phyloP scores from a whole-genome alignment of 2,329 filamentous ascomycete species.

The Verticillium isaacii region DNA sequence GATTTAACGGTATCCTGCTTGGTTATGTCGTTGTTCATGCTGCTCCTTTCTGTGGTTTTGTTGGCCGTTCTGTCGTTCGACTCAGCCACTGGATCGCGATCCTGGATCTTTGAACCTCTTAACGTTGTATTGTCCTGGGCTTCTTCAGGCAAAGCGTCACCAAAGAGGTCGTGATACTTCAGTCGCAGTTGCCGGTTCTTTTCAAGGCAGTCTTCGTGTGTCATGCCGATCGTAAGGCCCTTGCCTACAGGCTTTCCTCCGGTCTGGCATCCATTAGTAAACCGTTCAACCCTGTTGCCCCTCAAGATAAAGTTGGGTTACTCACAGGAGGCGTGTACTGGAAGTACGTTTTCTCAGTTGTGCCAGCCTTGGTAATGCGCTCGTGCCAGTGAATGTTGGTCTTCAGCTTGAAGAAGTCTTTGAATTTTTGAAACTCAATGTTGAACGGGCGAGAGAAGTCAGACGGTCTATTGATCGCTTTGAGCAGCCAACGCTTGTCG shows the following conservation, averaged over 20 bases:
- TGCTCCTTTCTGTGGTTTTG: background rate
- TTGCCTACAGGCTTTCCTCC: constrained; percentile 10
- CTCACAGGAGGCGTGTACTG: constrained; percentile 44
- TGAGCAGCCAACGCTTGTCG: constrained; percentile 4
- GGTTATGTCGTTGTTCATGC: background rate
- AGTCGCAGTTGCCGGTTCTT: constrained; percentile 4
- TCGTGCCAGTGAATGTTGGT: constrained; percentile 58
- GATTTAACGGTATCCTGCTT: background rate
- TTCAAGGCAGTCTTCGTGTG: constrained; percentile 2
- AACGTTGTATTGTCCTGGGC: background rate
- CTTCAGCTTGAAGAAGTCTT: constrained; percentile 51
- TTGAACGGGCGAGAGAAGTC: constrained; percentile 31
- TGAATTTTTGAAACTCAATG: constrained; percentile 45
- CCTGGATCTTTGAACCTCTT: background rate
- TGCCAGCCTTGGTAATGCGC: constrained; percentile 32
- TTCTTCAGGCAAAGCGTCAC: constrained; percentile 1
- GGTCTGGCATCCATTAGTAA: constrained; percentile 1
- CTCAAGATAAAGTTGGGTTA: background rate
- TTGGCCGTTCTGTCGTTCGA: background rate
- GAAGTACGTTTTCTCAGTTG: constrained; percentile 27
- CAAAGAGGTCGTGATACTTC: constrained; percentile 8
- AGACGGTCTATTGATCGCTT: constrained; percentile 28
- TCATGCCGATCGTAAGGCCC: background rate
- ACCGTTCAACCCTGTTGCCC: background rate
- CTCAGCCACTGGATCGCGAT: background rate